Evolutionary conservation across 1,139 yeast species (phyloP).

Genomic region (Pichia cactophila): DNA sequence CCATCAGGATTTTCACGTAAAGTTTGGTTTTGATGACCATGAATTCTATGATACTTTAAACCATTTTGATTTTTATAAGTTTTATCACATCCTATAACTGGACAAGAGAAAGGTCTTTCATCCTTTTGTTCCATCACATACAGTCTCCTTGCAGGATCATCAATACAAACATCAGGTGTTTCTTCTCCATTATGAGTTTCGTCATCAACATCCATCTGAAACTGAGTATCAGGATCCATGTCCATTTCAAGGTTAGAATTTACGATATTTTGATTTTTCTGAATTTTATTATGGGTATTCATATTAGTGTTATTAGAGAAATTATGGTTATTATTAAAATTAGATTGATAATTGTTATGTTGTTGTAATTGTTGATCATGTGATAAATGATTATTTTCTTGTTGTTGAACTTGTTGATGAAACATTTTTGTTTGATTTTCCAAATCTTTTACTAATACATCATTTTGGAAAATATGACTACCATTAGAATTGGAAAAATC

Average conservation of each 20-base stretch:
- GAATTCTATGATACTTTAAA: constrained; percentile 86
- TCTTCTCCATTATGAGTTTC: constrained; percentile 24
- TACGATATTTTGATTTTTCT: not conserved
- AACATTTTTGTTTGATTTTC: constrained; percentile 11
- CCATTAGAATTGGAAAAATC: constrained; percentile 10
- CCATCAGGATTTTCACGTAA: constrained; percentile 90
- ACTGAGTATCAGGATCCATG: constrained; percentile 19
- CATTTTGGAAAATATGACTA: constrained; percentile 8
- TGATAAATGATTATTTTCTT: constrained; percentile 16
- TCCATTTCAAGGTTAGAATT: constrained; percentile 5
- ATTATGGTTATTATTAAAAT: constrained; percentile 6
- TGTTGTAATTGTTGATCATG: constrained; percentile 8
- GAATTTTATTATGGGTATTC: constrained; percentile 4
- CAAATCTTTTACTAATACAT: constrained; percentile 8
- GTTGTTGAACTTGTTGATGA: constrained; percentile 18
- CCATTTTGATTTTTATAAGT: constrained; percentile 97
- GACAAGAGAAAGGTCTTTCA: constrained; percentile 93
- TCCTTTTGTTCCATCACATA: constrained; percentile 90
- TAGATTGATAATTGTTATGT: constrained; percentile 14
- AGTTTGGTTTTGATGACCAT: constrained; percentile 96
- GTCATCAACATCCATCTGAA: constrained; percentile 27
- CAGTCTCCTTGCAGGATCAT: constrained; percentile 90
- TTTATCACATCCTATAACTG: constrained; percentile 96
- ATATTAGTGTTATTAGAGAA: not conserved
- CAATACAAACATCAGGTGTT: constrained; percentile 53